Evolutionary conservation across 1,284 basidiomycete species (phyloP).

Genomic region (Tilletia caries): DNA sequence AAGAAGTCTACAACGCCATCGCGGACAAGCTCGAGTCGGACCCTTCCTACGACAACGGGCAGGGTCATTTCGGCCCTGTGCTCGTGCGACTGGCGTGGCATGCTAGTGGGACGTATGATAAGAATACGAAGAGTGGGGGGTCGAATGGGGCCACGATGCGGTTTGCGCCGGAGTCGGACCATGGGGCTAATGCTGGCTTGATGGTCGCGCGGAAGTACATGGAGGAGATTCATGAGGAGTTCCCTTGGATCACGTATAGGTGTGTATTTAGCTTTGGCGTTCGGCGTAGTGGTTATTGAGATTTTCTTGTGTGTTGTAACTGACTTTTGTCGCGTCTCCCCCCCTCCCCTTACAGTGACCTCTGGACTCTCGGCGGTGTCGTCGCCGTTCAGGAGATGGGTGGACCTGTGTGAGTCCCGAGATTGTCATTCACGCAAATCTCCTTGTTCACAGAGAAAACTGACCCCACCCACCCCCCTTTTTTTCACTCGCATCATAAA

Average conservation of each 20-base stretch:
- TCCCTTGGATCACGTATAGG: conserved; percentile 49
- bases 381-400: conserved; percentile 66
- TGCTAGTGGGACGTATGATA: conserved; percentile 71
- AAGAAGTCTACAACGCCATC: conserved; percentile 51
- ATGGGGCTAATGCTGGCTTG: conserved; percentile 84
- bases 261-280: too few relatives aligned
- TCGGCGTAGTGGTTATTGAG: too few relatives aligned
- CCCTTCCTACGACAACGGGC: conserved; percentile 20
- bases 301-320: not conserved
- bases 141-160: conserved; percentile 57
- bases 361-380: conserved; percentile 56
- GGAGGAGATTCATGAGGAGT: conserved; percentile 73
- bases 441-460: not conserved
- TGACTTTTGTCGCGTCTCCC: too few relatives aligned
- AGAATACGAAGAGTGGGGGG: conserved; percentile 79
- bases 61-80: conserved; percentile 62
- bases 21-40: conserved; percentile 43
- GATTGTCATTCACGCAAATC: too few relatives aligned
- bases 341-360: conserved; percentile 28
- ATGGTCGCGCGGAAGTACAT: conserved; percentile 76
- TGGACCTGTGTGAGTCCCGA: not conserved
- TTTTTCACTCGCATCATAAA: not conserved
- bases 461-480: not conserved
- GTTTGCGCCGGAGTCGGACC: conserved; percentile 59
- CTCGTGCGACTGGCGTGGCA: conserved; percentile 86